Percentiles rank a stretch among this genome's conserved stretches.
Evolutionary conservation across 2,329 filamentous ascomycete genomes (phyloP).

Genomic region (Sarocladiaceae sp.): DNA sequence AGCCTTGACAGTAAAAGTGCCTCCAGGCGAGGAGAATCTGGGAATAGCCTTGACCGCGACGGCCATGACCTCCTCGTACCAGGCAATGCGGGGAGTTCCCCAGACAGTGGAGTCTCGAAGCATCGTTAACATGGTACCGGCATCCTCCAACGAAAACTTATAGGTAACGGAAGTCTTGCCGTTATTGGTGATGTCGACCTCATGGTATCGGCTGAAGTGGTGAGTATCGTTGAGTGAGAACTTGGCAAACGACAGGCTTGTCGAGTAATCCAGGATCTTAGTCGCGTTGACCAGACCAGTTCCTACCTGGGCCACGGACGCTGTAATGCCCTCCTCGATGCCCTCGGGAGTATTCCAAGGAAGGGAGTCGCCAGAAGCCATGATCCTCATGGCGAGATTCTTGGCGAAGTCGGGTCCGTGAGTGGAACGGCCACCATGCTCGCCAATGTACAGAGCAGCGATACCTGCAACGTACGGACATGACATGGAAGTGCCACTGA

Average conservation of each 20-base stretch:
- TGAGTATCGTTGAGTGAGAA: slow-evolving; percentile 41
- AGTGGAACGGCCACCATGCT: slow-evolving; percentile 23
- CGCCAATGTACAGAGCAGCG: slow-evolving; percentile 30
- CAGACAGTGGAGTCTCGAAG: not conserved
- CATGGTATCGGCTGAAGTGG: slow-evolving; percentile 23
- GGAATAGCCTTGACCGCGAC: slow-evolving; percentile 13
- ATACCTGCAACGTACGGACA: slow-evolving; percentile 39
- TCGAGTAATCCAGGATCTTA: slow-evolving; percentile 31
- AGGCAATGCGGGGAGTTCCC: not conserved
- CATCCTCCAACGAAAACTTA: slow-evolving; percentile 23
- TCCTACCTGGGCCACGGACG: slow-evolving; percentile 35
- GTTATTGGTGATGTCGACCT: slow-evolving; percentile 31
- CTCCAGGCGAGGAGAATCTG: slow-evolving; percentile 11
- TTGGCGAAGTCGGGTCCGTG: slow-evolving; percentile 19
- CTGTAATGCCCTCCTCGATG: slow-evolving; percentile 16
- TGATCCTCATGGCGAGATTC: slow-evolving; percentile 13
- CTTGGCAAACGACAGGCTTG: slow-evolving; percentile 30
- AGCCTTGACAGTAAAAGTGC: not conserved
- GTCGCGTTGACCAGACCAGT: slow-evolving; percentile 36
- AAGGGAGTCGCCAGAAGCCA: slow-evolving; percentile 13
- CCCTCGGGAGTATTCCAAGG: slow-evolving; percentile 14
- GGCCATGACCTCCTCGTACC: slow-evolving; percentile 15
- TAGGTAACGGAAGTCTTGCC: slow-evolving; percentile 30
- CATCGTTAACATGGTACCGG: no score
- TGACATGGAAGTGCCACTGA: slow-evolving; percentile 45